Conservation (phyloP, 2,329 filamentous ascomycete genomes). For the Cordyceps militaris region DNA sequence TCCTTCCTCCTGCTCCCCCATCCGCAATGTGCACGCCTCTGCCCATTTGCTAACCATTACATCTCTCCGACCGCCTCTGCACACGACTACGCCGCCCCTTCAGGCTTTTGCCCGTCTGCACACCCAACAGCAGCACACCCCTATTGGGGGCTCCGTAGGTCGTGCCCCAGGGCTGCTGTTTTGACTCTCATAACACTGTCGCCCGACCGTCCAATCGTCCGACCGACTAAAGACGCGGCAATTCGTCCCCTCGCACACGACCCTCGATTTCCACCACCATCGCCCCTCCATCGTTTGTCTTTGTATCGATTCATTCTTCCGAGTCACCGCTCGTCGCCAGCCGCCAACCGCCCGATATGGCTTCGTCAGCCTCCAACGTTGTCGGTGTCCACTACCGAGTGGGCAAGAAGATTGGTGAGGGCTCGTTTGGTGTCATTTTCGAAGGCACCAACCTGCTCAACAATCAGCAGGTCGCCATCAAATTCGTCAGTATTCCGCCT, state of each 20-base stretch:
- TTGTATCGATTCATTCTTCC: not conserved
- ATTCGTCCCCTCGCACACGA: not conserved
- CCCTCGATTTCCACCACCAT: not conserved
- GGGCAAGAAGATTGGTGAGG: constrained; percentile 99
- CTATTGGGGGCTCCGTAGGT: constrained; percentile 2
- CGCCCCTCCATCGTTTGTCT: not conserved
- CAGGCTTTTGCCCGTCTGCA: not conserved
- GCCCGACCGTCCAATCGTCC: constrained; percentile 2
- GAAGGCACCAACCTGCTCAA: constrained; percentile 98
- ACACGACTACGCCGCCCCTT: not conserved
- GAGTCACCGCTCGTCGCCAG: not conserved
- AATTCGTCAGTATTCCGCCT: constrained; percentile 66
- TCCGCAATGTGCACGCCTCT: constrained; percentile 5
- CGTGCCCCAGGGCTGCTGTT: not conserved
- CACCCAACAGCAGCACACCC: constrained; percentile 2
- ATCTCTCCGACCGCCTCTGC: not conserved
- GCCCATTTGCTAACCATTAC: not conserved
- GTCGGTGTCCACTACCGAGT: constrained; percentile 98
- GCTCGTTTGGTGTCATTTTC: constrained; percentile 97
- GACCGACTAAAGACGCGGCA: not conserved
- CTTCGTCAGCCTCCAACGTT: constrained; percentile 88
- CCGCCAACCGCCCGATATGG: constrained; percentile 47
- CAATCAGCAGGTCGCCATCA: constrained; percentile 98
- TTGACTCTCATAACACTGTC: not conserved
- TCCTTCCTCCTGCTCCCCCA: not conserved